Conservation (phyloP, 2,329 filamentous ascomycete species). For the Botrytis deweyae region DNA sequence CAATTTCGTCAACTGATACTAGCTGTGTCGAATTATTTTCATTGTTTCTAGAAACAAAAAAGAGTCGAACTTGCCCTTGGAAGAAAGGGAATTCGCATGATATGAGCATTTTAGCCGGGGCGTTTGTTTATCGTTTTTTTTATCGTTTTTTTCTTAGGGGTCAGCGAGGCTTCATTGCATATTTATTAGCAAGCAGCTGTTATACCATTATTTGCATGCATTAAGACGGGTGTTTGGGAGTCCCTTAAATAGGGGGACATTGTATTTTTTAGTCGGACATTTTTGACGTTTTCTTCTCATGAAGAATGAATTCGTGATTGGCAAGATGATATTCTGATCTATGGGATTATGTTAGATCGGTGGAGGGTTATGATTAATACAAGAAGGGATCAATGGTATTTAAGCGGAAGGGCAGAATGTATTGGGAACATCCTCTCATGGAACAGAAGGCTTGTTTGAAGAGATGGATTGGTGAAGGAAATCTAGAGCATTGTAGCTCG, state of each 20-base stretch:
- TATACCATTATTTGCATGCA: conserved; percentile 20
- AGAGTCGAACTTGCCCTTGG: neutral
- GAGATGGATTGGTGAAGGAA: neutral
- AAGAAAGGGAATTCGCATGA: conserved; percentile 13
- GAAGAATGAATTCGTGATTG: neutral
- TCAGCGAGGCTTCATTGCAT: neutral
- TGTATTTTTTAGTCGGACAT: conserved; percentile 1
- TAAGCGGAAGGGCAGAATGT: neutral
- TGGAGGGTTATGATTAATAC: neutral
- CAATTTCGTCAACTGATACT: neutral
- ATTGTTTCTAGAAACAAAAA: neutral
- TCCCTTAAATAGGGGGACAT: neutral
- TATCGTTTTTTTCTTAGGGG: neutral
- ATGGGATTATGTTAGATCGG: neutral
- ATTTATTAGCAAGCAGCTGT: neutral
- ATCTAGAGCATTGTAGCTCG: neutral
- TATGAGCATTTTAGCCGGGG: neutral
- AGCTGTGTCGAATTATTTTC: neutral
- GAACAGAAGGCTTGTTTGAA: neutral
- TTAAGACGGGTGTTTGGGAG: conserved; percentile 18
- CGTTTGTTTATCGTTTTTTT: neutral
- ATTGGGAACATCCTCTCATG: neutral
- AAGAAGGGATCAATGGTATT: neutral
- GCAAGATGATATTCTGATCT: neutral
- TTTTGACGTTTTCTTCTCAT: neutral